Conservation (phyloP, 495 filamentous ascomycete species). For the Penicillium coprophilum region DNA sequence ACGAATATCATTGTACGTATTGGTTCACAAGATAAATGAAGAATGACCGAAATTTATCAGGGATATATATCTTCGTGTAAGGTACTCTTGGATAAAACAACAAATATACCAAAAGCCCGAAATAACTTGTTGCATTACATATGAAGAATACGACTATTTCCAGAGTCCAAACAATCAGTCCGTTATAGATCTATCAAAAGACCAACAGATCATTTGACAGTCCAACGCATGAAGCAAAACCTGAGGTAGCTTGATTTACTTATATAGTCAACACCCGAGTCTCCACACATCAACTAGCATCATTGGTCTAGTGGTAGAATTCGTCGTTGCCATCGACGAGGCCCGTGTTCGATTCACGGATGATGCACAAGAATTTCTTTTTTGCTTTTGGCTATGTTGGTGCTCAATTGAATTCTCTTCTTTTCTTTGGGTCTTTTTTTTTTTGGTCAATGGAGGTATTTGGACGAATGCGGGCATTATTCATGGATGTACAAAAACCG, state of each 20-base stretch:
- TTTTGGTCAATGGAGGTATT: not conserved
- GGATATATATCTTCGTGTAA: not conserved
- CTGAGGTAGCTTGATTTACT: too few species aligned
- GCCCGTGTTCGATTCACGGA: conserved; percentile 60
- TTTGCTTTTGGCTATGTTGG: not conserved
- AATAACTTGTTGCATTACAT: not conserved
- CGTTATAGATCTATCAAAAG: too few species aligned
- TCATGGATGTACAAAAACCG: not conserved
- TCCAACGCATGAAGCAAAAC: too few species aligned
- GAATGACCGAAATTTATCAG: not conserved
- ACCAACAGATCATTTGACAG: too few species aligned
- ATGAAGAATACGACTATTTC: not conserved
- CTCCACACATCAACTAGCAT: conserved; percentile 34
- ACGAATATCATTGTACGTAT: not conserved
- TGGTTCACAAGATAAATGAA: not conserved
- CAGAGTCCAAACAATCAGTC: too few species aligned
- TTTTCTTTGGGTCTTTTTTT: not conserved
- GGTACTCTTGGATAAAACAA: not conserved
- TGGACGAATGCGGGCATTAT: too few species aligned
- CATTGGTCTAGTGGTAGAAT: conserved; percentile 62
- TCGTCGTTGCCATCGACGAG: conserved; percentile 61
- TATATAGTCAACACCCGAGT: not conserved
- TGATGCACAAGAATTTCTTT: conserved; percentile 38
- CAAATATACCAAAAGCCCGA: not conserved
- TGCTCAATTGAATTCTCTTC: not conserved